Evolutionary conservation across 2,329 filamentous ascomycete species (phyloP).

Genomic region (Nothopassalora personata): DNA sequence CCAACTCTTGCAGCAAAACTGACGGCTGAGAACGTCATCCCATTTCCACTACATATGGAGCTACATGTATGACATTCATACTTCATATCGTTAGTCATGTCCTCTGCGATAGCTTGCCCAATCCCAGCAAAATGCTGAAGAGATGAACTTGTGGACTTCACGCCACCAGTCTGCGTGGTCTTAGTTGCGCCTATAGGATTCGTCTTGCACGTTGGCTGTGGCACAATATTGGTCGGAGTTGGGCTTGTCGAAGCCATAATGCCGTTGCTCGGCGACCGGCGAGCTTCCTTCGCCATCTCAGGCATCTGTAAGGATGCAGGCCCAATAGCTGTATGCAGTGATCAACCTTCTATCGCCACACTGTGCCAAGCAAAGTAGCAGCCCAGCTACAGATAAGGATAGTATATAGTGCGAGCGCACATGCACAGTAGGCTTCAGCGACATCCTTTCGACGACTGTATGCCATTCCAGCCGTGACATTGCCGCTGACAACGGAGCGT

Average conservation of each 20-base stretch:
- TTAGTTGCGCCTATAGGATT: background rate
- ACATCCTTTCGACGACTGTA: background rate
- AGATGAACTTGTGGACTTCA: background rate
- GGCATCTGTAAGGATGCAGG: background rate
- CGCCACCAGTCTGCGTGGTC: background rate
- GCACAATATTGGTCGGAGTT: background rate
- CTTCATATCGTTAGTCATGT: no score
- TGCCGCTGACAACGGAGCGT: background rate
- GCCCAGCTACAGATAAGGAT: background rate
- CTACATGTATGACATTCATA: no score
- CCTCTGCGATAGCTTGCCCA: background rate
- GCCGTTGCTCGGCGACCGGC: background rate
- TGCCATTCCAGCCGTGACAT: background rate
- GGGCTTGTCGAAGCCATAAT: no score
- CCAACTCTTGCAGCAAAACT: no score
- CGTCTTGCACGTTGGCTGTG: background rate
- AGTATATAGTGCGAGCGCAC: background rate
- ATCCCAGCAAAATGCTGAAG: background rate
- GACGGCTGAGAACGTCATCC: no score
- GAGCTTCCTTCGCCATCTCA: background rate
- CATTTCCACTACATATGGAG: no score
- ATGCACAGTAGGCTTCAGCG: background rate
- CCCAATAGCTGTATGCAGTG: background rate
- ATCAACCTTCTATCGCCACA: background rate
- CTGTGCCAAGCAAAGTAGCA: background rate